phyloP scores from a whole-genome alignment of 495 filamentous ascomycete species.

The Massariosphaeria phaeospora region DNA sequence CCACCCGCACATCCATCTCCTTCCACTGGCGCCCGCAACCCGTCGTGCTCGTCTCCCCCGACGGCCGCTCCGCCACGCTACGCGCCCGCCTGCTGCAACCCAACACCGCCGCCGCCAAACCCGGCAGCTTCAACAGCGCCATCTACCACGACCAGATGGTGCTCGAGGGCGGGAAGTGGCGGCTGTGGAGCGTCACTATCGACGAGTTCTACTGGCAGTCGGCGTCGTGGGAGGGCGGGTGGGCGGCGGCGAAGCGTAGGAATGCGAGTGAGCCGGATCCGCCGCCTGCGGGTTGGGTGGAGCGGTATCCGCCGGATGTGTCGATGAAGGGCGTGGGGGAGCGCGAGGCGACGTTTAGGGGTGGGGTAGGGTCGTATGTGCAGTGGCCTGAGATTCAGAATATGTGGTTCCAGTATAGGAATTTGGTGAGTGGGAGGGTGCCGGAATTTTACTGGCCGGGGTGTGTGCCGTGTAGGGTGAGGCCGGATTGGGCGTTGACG shows the following conservation, averaged over 20 bases:
- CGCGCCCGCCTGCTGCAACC: constrained; percentile 21
- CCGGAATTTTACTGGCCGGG: constrained; percentile 28
- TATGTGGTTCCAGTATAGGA: constrained; percentile 29
- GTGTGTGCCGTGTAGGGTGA: constrained; percentile 18
- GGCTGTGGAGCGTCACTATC: constrained; percentile 26
- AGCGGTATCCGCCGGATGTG: constrained; percentile 21
- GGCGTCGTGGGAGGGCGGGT: constrained; percentile 17
- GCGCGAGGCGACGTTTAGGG: constrained; percentile 11
- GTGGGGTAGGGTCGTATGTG: constrained; percentile 14
- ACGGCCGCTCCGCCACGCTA: constrained; percentile 25
- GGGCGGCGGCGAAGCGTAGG: constrained; percentile 11
- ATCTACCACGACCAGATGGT: constrained; percentile 30
- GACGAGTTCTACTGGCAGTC: constrained; percentile 30
- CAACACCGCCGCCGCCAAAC: constrained; percentile 4
- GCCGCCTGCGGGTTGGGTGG: constrained; percentile 8
- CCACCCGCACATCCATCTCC: constrained; percentile 12
- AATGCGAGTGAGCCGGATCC: constrained; percentile 13
- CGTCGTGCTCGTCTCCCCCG: constrained; percentile 21
- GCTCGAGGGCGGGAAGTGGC: constrained; percentile 25
- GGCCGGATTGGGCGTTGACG: constrained; percentile 13
- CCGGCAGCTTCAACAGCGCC: constrained; percentile 21
- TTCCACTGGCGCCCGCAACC: constrained; percentile 28
- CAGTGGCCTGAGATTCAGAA: constrained; percentile 25
- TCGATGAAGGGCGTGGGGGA: constrained; percentile 10
- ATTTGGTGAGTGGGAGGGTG: constrained; percentile 18